phyloP scores from a whole-genome alignment of 768 basidiomycete species.

The Lyophyllum shimeji region DNA sequence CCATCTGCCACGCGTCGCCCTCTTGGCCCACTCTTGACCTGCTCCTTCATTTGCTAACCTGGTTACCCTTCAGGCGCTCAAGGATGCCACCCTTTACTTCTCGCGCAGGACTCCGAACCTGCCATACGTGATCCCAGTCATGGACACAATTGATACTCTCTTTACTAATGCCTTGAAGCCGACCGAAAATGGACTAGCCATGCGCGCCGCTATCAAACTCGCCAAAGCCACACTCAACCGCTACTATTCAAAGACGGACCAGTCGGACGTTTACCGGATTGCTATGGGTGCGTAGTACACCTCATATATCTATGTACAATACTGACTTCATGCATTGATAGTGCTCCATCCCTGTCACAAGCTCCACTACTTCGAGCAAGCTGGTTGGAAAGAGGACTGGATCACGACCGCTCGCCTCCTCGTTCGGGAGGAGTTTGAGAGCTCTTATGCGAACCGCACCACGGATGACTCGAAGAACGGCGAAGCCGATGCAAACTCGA shows the following conservation, averaged over 20 bases:
- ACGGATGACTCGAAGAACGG: background rate
- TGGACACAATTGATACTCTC: constrained; percentile 10
- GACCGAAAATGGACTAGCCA: constrained; percentile 10
- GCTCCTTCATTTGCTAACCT: background rate
- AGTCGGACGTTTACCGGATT: constrained; percentile 30
- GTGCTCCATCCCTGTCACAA: constrained; percentile 31
- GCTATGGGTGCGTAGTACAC: constrained; percentile 36
- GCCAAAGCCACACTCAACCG: constrained; percentile 30
- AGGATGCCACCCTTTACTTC: constrained; percentile 33
- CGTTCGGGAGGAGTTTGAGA: constrained; percentile 18
- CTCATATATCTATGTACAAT: background rate
- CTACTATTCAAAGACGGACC: constrained; percentile 31
- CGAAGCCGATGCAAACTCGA: no score
- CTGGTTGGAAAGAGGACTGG: constrained; percentile 25
- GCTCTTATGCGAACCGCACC: background rate
- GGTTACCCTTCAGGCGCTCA: constrained; percentile 26
- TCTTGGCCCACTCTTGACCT: no score
- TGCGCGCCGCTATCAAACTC: constrained; percentile 22
- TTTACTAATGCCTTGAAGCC: background rate
- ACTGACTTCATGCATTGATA: background rate
- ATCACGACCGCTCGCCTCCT: constrained; percentile 20
- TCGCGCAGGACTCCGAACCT: background rate
- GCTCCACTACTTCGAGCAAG: constrained; percentile 26
- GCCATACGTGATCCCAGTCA: no score
- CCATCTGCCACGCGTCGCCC: no score